Conservation (phyloP, 1,284 basidiomycete genomes). For the Athelia sp. region DNA sequence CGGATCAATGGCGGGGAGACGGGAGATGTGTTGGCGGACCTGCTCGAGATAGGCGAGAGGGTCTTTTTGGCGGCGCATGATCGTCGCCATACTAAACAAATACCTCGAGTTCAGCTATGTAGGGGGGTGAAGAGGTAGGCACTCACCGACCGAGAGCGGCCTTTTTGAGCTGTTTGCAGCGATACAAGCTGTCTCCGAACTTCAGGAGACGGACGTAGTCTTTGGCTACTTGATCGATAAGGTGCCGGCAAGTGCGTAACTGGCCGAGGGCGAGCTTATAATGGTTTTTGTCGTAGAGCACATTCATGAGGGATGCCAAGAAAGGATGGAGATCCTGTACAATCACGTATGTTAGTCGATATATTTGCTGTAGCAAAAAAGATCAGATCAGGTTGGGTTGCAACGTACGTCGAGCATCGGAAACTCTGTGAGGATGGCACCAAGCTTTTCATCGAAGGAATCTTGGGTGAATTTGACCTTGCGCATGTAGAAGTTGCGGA, state of each 20-base stretch:
- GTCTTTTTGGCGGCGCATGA: constrained; percentile 97
- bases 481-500: constrained; percentile 95
- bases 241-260: constrained; percentile 87
- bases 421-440: constrained; percentile 92
- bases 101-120: constrained; percentile 1
- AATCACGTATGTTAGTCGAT: constrained; percentile 2
- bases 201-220: constrained; percentile 94
- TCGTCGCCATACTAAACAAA: constrained; percentile 80
- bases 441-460: constrained; percentile 94
- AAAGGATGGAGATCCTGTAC: constrained; percentile 90
- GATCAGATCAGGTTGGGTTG: background rate
- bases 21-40: constrained; percentile 94
- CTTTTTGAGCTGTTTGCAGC: constrained; percentile 95
- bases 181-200: constrained; percentile 93
- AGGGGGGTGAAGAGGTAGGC: background rate
- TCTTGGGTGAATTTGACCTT: constrained; percentile 99
- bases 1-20: constrained; percentile 93
- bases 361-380: background rate
- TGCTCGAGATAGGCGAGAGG: constrained; percentile 95
- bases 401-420: constrained; percentile 87
- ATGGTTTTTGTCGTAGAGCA: constrained; percentile 97
- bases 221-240: constrained; percentile 94
- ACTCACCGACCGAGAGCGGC: constrained; percentile 89
- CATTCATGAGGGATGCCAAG: constrained; percentile 90
- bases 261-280: constrained; percentile 97